Percentiles rank a stretch among this genome's conserved stretches.
These are phyloP conservation scores for Nannizzia gypsea DNA, from an alignment of 2,329 filamentous ascomycete species.

Conservation along the genomic window DNA sequence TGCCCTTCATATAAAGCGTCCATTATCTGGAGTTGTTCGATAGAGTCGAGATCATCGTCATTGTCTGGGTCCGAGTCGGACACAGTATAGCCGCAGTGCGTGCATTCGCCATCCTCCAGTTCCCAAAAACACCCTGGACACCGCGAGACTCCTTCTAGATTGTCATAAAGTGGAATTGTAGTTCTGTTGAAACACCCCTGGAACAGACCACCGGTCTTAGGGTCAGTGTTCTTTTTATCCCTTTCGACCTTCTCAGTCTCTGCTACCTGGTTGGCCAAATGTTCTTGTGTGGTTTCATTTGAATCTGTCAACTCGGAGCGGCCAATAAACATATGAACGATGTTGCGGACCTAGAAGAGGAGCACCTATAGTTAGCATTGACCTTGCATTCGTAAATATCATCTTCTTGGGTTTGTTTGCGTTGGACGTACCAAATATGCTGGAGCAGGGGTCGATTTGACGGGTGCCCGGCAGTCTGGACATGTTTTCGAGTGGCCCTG, in stretches of 20 bases:
- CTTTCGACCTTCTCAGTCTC: constrained; percentile 49
- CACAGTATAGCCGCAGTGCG: constrained; percentile 45
- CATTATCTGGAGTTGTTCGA: neutral
- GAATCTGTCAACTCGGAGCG: constrained; percentile 50
- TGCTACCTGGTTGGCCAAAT: constrained; percentile 45
- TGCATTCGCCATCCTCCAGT: constrained; percentile 49
- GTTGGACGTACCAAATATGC: constrained; percentile 46
- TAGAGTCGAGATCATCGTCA: neutral
- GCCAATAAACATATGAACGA: constrained; percentile 51
- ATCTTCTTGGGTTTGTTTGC: neutral
- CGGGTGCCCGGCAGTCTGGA: constrained; percentile 52
- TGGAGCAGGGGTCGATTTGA: constrained; percentile 49
- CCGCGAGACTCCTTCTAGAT: constrained; percentile 48
- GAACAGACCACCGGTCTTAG: constrained; percentile 47
- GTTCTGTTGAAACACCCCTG: constrained; percentile 45
- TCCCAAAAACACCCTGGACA: constrained; percentile 54
- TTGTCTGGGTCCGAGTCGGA: neutral
- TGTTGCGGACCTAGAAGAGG: constrained; percentile 45
- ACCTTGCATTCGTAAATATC: neutral
- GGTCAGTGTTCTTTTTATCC: constrained; percentile 45
- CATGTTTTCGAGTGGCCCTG: constrained; percentile 52
- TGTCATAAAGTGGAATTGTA: constrained; percentile 40
- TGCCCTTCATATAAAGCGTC: neutral
- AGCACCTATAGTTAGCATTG: neutral
- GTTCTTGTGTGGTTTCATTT: constrained; percentile 52